Conservation (phyloP, 208 protist genomes). For the Endotrypanum monterogeii region DNA sequence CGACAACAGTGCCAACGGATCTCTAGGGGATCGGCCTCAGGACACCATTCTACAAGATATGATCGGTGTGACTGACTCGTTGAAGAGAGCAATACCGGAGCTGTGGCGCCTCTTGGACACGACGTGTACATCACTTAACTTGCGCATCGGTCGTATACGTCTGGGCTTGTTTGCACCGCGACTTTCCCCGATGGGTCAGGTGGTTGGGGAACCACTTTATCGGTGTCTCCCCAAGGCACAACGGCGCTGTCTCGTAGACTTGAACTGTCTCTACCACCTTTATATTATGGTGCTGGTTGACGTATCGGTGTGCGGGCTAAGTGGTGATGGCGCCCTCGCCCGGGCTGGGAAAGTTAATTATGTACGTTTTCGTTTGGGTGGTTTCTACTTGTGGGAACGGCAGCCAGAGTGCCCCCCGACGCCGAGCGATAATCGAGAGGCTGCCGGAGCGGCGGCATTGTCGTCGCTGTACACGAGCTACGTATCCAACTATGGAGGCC, state of each 20-base stretch:
- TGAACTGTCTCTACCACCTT: constrained; percentile 38
- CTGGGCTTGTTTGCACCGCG: constrained; percentile 52
- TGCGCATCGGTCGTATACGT: constrained; percentile 30
- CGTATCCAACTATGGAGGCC: not conserved
- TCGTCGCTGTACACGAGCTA: constrained; percentile 26
- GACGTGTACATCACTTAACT: constrained; percentile 28
- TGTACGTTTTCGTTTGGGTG: constrained; percentile 11
- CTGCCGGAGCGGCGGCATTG: not conserved
- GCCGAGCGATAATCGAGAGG: not conserved
- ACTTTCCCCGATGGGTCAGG: constrained; percentile 55
- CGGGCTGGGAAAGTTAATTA: constrained; percentile 17
- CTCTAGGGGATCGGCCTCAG: not conserved
- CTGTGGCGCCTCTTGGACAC: constrained; percentile 22
- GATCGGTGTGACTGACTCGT: not conserved
- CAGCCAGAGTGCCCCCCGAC: constrained; percentile 12
- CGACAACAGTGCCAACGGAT: not conserved
- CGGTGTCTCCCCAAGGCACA: constrained; percentile 46
- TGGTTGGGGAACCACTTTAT: constrained; percentile 57
- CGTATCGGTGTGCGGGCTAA: constrained; percentile 23
- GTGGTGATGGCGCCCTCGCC: constrained; percentile 9
- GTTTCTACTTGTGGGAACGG: constrained; percentile 25
- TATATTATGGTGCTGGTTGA: constrained; percentile 27
- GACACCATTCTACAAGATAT: not conserved
- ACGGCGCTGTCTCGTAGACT: constrained; percentile 20
- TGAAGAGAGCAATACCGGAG: constrained; percentile 1